These are phyloP conservation scores for Ustilago trichophora DNA, from an alignment of 1,284 basidiomycete species.

Conservation along the genomic window DNA sequence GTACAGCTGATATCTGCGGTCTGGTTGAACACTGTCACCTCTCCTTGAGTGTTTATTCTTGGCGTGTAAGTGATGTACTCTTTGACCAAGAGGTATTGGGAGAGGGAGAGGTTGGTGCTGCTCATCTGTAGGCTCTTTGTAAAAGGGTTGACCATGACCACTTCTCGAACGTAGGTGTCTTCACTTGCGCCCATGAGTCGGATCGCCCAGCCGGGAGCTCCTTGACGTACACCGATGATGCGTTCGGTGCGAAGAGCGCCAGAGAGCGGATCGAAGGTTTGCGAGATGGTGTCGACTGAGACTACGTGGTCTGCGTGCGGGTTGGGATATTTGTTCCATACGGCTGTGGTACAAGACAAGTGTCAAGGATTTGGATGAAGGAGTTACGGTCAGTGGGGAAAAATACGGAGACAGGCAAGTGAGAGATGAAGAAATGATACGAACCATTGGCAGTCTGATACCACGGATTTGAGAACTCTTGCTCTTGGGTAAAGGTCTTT, in stretches of 20 bases:
- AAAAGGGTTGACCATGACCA: constrained; percentile 74
- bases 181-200: constrained; percentile 89
- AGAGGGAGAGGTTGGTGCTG: constrained; percentile 75
- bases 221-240: constrained; percentile 84
- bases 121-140: constrained; percentile 44
- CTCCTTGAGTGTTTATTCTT: constrained; percentile 62
- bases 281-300: constrained; percentile 86
- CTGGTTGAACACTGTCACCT: constrained; percentile 68
- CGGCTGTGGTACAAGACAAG: constrained; percentile 70
- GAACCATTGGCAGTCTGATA: constrained; percentile 34
- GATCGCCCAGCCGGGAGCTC: constrained; percentile 81
- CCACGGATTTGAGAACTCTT: constrained; percentile 39
- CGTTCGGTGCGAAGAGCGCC: constrained; percentile 88
- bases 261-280: constrained; percentile 80
- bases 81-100: constrained; percentile 86
- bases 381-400: no score
- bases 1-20: constrained; percentile 45
- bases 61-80: constrained; percentile 89
- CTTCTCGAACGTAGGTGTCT: constrained; percentile 91
- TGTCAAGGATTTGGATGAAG: background rate
- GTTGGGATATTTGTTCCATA: constrained; percentile 94
- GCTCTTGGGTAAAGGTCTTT: constrained; percentile 26
- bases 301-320: constrained; percentile 89
- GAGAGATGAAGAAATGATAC: background rate
- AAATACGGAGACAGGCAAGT: background rate